Base-by-base conservation (phyloP, 345 rosid genomes). In the Acer negundo region DNA sequence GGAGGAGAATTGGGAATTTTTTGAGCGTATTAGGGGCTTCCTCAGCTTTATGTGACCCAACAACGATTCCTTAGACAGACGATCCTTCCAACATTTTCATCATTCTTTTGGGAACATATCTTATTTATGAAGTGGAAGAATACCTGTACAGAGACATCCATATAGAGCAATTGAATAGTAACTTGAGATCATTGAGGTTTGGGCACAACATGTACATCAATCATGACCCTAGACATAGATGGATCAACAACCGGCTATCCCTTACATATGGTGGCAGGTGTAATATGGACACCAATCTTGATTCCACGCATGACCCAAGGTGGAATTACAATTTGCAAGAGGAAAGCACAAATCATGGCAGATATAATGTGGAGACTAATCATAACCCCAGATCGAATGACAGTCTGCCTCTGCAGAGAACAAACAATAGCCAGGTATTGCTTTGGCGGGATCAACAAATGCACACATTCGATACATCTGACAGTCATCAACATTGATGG, bases 11-110 rank as follows among this genome's bases (percentile, higher is more conserved):
- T 92, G 92, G 97, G 72, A 69, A 49, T 83, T 85, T 44, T 22
- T 89, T 69, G 87, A 87, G 69, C 80, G 69, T 22, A 90, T 84
- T 62, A 79, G 77, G 59, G 90, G 90, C 26, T 9, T 90, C 70
- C 74, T 73, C 19, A 80, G 81, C 61, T 64, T 74, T 15, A 69
- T 81, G 13, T 77, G 65, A 59, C 1, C 35, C 19, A 20, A 65
- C 17, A 28, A 49, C 56, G 73, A 62, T 63, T 24, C 42, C 77
- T 10, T 10, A 58, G 16, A n/a, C n/a, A n/a, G n/a, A 58, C 11
- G 19, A 28, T 22, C 5, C 64, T 56, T 4, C 66, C 31, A 6
- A 64, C 19, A 0, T 15, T 49, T 20, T 55, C 59, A 49, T 47
- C 44, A 17, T 44, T 42, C 53, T 46, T 22, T 68, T 42, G 76